Conservation (phyloP, 306 rosid species). For the Betula pendula region DNA sequence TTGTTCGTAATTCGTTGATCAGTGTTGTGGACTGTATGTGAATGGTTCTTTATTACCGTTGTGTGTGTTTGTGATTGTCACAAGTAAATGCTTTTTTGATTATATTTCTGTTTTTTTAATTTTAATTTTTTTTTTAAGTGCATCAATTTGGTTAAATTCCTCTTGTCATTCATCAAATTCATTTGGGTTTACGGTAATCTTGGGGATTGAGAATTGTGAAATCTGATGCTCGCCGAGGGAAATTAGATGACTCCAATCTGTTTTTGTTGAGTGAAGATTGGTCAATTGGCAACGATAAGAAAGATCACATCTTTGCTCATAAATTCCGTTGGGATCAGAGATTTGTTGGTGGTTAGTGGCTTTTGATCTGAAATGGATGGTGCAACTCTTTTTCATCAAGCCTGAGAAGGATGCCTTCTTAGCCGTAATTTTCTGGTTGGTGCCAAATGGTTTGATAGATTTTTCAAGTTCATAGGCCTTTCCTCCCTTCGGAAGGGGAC, state of each 20-base stretch:
- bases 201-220: background rate
- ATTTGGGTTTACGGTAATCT: background rate
- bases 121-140: background rate
- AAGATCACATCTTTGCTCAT: slow-evolving; percentile 2
- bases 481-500: background rate
- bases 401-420: background rate
- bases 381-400: background rate
- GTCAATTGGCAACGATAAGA: background rate
- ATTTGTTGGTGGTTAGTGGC: background rate
- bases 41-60: background rate
- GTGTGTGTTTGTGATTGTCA: background rate
- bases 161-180: background rate
- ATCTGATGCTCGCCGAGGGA: background rate
- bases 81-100: background rate
- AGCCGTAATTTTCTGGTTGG: background rate
- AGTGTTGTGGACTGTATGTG: background rate
- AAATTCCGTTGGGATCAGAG: background rate
- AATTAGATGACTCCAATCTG: background rate
- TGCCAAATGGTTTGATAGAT: background rate
- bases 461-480: background rate
- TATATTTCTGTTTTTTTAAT: background rate
- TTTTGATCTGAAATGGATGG: slow-evolving; percentile 3
- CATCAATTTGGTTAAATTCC: background rate
- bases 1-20: background rate
- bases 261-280: background rate